Percentiles rank a stretch among this genome's conserved stretches.
These are phyloP conservation scores for Platanthera guangdongensis DNA, from an alignment of 106 monocot genomes.

Conservation along the genomic window DNA sequence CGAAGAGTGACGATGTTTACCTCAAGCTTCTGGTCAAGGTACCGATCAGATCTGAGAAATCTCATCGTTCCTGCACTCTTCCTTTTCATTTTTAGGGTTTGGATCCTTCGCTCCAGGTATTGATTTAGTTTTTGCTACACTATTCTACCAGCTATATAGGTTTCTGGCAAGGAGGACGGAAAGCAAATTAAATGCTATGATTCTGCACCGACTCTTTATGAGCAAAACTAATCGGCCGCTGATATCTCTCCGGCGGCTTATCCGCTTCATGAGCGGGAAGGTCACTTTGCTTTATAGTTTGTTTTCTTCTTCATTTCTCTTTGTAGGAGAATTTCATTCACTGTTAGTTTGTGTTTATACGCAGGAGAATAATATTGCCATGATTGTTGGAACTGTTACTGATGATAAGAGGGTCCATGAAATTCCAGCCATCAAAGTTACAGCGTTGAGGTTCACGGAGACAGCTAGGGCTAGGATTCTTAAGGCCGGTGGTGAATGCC, in stretches of 20 bases:
- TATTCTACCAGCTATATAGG: conserved; percentile 52
- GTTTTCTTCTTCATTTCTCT: too few relatives aligned
- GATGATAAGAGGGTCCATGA: conserved; percentile 76
- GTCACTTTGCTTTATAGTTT: conserved; percentile 15
- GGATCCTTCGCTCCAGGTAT: neutral
- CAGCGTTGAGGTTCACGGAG: conserved; percentile 83
- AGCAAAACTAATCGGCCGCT: conserved; percentile 80
- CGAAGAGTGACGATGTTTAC: conserved; percentile 87
- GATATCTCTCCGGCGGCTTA: conserved; percentile 60
- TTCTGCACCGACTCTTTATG: conserved; percentile 84
- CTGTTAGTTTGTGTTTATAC: neutral
- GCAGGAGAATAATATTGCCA: conserved; percentile 56
- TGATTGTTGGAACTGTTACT: conserved; percentile 80
- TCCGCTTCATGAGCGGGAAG: conserved; percentile 67
- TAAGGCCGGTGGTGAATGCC: conserved; percentile 84
- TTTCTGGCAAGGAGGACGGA: conserved; percentile 82
- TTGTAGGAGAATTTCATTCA: neutral
- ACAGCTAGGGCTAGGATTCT: conserved; percentile 73
- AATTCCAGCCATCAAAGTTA: conserved; percentile 72
- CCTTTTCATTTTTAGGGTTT: neutral
- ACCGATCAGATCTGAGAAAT: conserved; percentile 4
- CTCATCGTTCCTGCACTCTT: neutral
- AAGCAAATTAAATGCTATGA: conserved; percentile 69
- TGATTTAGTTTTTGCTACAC: neutral
- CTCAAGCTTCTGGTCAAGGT: conserved; percentile 96